These are phyloP conservation scores for Pseudoperonospora humuli DNA, from an alignment of 352 stramenopile species.

Conservation along the genomic window DNA sequence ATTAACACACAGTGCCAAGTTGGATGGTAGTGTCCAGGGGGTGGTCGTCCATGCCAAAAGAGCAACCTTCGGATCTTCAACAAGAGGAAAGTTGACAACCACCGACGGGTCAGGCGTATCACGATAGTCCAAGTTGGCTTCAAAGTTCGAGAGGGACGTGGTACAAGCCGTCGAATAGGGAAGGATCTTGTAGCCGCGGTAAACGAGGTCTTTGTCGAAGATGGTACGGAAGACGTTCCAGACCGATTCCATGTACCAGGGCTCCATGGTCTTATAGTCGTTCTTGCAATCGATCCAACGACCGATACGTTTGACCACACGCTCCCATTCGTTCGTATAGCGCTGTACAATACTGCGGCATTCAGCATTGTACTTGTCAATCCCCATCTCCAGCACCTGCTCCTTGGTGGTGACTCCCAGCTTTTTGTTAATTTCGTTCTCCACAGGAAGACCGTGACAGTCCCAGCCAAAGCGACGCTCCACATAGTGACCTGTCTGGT, in stretches of 20 bases:
- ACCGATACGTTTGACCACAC: conserved; percentile 95
- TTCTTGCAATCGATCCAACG: conserved; percentile 99
- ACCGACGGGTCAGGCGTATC: conserved; percentile 97
- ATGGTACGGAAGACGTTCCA: conserved; percentile 99
- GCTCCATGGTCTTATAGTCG: conserved; percentile 99
- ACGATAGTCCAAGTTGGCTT: conserved; percentile 99
- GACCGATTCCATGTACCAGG: conserved; percentile 98
- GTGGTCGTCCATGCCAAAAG: conserved; percentile 98
- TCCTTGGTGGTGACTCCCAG: conserved; percentile 96
- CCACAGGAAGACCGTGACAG: conserved; percentile 98
- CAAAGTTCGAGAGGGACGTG: conserved; percentile 99
- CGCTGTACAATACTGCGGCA: conserved; percentile 96
- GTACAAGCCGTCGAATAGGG: conserved; percentile 97
- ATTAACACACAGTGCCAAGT: conserved; percentile 98
- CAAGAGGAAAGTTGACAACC: conserved; percentile 93
- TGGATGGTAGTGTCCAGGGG: conserved; percentile 98
- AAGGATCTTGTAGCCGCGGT: conserved; percentile 99
- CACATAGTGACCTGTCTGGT: conserved; percentile 96
- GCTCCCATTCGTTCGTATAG: conserved; percentile 99
- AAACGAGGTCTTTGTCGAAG: conserved; percentile 98
- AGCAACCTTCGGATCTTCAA: conserved; percentile 78
- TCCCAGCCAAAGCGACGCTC: conserved; percentile 98
- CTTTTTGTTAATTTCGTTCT: conserved; percentile 99
- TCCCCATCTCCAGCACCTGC: conserved; percentile 96
- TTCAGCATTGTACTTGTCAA: conserved; percentile 97